These are phyloP conservation scores for Candida sakaeoensis DNA, from an alignment of 805 yeast species.

Conservation along the genomic window DNA sequence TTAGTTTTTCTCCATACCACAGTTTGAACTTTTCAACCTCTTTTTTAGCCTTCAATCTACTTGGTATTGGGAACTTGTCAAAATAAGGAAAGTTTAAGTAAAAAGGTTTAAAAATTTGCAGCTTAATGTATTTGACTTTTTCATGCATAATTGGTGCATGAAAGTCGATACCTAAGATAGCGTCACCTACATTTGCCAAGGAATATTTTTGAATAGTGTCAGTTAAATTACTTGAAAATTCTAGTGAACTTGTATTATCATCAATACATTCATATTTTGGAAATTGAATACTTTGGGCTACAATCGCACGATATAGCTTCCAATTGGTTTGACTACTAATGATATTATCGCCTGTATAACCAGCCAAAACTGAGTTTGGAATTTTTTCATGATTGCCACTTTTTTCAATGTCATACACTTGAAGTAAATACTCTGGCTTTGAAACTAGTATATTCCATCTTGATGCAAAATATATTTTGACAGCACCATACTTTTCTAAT, in stretches of 20 bases:
- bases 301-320: slow-evolving; percentile 44
- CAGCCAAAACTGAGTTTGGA: slow-evolving; percentile 50
- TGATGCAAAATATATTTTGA: slow-evolving; percentile 55
- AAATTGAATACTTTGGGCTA: slow-evolving; percentile 48
- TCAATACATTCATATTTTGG: slow-evolving; percentile 39
- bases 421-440: slow-evolving; percentile 43
- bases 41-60: slow-evolving; percentile 40
- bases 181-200: slow-evolving; percentile 48
- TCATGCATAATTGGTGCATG: slow-evolving; percentile 37
- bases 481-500: slow-evolving; percentile 53
- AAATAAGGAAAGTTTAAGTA: slow-evolving; percentile 54
- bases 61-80: slow-evolving; percentile 47
- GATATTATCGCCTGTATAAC: slow-evolving; percentile 58
- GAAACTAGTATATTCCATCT: slow-evolving; percentile 58
- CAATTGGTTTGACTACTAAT: slow-evolving; percentile 59
- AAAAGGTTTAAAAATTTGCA: slow-evolving; percentile 52
- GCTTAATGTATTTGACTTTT: slow-evolving; percentile 42
- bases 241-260: slow-evolving; percentile 34
- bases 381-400: slow-evolving; percentile 60
- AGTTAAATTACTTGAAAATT: slow-evolving; percentile 14
- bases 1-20: slow-evolving; percentile 26
- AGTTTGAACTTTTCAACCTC: slow-evolving; percentile 42
- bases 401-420: slow-evolving; percentile 50
- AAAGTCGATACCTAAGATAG: slow-evolving; percentile 48
- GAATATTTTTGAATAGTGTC: slow-evolving; percentile 39